Evolutionary conservation across 116 monocot species (phyloP), one percentile per base, ranked within the genome.

Genomic region (Papilionanthe hybrid): DNA sequence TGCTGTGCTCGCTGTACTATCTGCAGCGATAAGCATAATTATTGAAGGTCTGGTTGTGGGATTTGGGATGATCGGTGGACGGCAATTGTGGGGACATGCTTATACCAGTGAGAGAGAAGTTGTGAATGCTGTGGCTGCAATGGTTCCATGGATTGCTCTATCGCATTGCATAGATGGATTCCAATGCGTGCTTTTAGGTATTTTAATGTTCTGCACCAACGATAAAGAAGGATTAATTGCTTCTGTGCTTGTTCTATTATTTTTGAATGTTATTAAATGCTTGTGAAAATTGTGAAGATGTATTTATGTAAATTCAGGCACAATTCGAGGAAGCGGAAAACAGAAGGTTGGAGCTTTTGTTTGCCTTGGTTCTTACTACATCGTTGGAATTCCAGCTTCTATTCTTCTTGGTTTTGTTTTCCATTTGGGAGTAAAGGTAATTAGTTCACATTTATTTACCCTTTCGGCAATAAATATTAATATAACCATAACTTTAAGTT

Each of bases 341-440:
- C 91, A 91, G 68, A 88, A 83, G 42, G 81, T 83, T 65, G 80
- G 91, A 49, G 88, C 85, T 71, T 79, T 79, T 44, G 49, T 88
- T 17, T 86, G 81, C 48, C 85, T 91, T 77, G 86, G 86, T 53
- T 82, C 91, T 11, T 91, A 86, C 67, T 86, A 91, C 74, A 7
- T 85, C 23, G 66, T 86, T 25, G 91, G 88, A 27, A 81, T 88
- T 79, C 91, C 91, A 77, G 67, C 58, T 42, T 84, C 82, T 72
- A 30, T 83, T 68, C 18, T 86, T 7, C 79, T 88, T 2, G 81
- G 86, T 58, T 91, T 86, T 71, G 77, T 88, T 58, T 50, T 86
- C 28, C 86, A 86, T 77, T 10, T 85, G 9, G 78, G 78, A 22
- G 86, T 81, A 73, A 88, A 32, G 32, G 32, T 32, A 32, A 32